Evolutionary conservation across 2,329 filamentous ascomycete genomes (phyloP), one percentile per base, ranked within the genome.

Genomic region (Hawksworthiomyces lignivorus): DNA sequence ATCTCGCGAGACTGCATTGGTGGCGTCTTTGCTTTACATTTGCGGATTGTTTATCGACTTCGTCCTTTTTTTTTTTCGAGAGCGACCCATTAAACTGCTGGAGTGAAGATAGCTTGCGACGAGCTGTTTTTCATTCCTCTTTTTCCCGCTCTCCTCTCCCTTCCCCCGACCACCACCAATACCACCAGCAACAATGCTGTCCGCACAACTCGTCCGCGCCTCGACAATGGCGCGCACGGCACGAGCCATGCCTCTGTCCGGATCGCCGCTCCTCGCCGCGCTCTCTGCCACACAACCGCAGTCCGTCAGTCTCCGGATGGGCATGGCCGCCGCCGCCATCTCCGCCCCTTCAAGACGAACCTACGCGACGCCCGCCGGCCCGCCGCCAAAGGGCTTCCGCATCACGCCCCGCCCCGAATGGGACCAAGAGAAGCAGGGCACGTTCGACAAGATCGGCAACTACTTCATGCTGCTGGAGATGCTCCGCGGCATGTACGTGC

Each of bases 381-480:
- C 86, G 52, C 87, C 87, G 52, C 84, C 87, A 44, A 69, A 80
- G 53, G 80, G 82, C 51, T 96, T 95, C 75, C 81, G 92, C 54
- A 72, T 89, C 55, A 76, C 80, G 56, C 75, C 72, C 49, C 81
- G 76, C 39, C 75, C 80, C 61, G 69, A 78, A 68, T 97, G 88
- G 87, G 80, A 94, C 53, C 77, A 94, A 64, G 75, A 81, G 51
- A 72, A 76, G 49, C 87, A 94, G 62, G 79, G 74, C 50, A 77
- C 84, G 27, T 68, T 94, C 54, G 87, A 96, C 67, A 84, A 82
- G 63, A 74, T 87, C 50, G 88, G 86, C 54, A 92, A 89, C 62
- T 97, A 88, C 73, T 98, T 98, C 69, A 76, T 98, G 61, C 70
- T 97, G 73, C 82, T 85, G 41, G 92, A 98, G 75, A 92, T 97